phyloP scores from a whole-genome alignment of 2,329 filamentous ascomycete genomes.

The Botrytis fabae region DNA sequence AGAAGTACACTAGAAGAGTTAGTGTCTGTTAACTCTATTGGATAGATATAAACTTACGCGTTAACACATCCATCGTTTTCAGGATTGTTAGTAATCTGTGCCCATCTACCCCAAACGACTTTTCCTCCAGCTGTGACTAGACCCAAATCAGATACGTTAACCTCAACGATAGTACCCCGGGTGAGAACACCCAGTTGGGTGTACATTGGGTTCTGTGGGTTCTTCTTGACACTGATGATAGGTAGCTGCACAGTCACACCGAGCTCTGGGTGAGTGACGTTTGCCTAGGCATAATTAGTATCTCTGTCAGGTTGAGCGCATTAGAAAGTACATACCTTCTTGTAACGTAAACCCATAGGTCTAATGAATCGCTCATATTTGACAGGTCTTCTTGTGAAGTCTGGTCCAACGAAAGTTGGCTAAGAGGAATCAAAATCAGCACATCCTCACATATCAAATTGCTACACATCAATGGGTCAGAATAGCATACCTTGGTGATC shows the following conservation, averaged over 20 bases:
- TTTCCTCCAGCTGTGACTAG: slow-evolving; percentile 89
- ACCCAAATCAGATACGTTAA: slow-evolving; percentile 90
- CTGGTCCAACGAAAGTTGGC: slow-evolving; percentile 78
- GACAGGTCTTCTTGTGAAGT: slow-evolving; percentile 86
- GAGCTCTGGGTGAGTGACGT: slow-evolving; percentile 72
- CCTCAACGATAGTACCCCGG: slow-evolving; percentile 82
- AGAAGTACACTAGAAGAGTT: slow-evolving; percentile 30
- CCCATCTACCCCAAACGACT: slow-evolving; percentile 88
- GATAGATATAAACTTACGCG: slow-evolving; percentile 26
- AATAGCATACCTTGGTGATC: slow-evolving; percentile 52
- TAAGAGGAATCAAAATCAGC: not conserved
- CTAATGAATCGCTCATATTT: slow-evolving; percentile 70
- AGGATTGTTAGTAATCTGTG: slow-evolving; percentile 57
- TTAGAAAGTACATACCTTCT: slow-evolving; percentile 53
- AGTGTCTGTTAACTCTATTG: not conserved
- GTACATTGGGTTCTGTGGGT: slow-evolving; percentile 85
- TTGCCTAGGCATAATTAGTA: slow-evolving; percentile 43
- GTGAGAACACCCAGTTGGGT: slow-evolving; percentile 89
- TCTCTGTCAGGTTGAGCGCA: too few species aligned
- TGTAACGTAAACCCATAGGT: slow-evolving; percentile 76
- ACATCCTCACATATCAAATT: not conserved
- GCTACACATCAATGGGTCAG: not conserved
- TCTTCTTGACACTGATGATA: slow-evolving; percentile 75
- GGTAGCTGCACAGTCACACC: slow-evolving; percentile 86
- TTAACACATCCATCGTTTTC: slow-evolving; percentile 34